Base-by-base conservation (phyloP, 768 basidiomycete genomes). In the Lentinula sp. region DNA sequence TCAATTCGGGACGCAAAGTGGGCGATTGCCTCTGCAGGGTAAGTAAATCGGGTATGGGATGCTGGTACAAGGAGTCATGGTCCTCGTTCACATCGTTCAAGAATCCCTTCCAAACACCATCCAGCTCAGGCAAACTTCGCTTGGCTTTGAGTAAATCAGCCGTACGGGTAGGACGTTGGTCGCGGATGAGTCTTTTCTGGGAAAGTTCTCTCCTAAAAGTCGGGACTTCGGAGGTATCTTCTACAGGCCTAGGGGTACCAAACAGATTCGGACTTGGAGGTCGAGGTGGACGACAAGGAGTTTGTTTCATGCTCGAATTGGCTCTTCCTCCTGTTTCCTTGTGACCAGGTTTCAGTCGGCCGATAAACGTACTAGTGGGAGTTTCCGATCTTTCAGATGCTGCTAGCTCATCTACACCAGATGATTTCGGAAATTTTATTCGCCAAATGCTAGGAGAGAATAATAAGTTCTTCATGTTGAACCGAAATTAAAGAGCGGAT, bases 101-200 rank as follows among this genome's bases (percentile, higher is more conserved):
- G 42, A 73, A 72, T 5, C 66, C 66, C 50, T 70, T 63, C 71
- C 72, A 73, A 16, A 69, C 66, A 53, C 69, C 62, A 59, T 73
- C 72, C 45, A 72, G 61, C 58, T 71, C 68, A 20, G 62, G 46
- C 35, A 63, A 43, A 57, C 59, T 59, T 23, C 58, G 65, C 55
- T 54, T 69, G 62, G 58, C 67, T 63, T 16, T 62, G 64, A 57
- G 56, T 15, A 48, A n/a, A 18, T n/a, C 35, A 9, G 7, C 20
- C 7, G 49, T 28, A 43, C 48, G 46, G 56, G 56, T 50, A 18
- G 49, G 16, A 10, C 48, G 35, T 15, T 20, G 41, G 42, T 3
- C 35, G n/a, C 5, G 49, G 9, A 12, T 23, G 4, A 6, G 28
- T 50, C 2, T 28, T 18, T 15, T 12, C 10, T 33, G 49, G 4